phyloP scores from a whole-genome alignment of 2,329 filamentous ascomycete genomes.

The Curvularia verruculosa region DNA sequence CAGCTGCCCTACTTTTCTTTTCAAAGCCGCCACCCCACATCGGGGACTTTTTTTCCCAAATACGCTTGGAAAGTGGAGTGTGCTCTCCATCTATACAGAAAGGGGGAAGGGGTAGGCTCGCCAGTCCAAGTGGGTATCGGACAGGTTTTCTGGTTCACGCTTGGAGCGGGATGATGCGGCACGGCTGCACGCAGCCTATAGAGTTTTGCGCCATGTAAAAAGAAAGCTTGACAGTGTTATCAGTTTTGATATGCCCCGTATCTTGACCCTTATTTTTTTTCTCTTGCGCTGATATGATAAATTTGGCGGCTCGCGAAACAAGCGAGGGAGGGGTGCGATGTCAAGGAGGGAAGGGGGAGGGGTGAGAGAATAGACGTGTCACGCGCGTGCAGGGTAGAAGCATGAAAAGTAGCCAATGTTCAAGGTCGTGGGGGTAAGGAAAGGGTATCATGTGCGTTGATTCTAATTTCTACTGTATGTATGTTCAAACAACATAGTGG shows the following conservation, averaged over 20 bases:
- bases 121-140: slow-evolving; percentile 9
- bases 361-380: neutral
- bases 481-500: neutral
- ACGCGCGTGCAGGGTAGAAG: neutral
- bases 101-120: neutral
- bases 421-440: neutral
- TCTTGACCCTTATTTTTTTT: neutral
- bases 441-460: slow-evolving; percentile 5
- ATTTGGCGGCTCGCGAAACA: neutral
- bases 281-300: neutral
- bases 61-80: neutral
- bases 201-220: neutral
- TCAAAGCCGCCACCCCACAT: neutral
- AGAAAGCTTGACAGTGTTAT: slow-evolving; percentile 1
- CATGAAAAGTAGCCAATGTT: neutral
- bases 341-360: neutral
- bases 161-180: slow-evolving; percentile 5
- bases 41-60: neutral
- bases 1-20: neutral
- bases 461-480: slow-evolving; percentile 2
- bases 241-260: neutral
- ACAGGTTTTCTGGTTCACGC: slow-evolving; percentile 3
- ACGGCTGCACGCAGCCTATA: slow-evolving; percentile 4
- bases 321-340: neutral
- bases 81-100: neutral